phyloP scores from a whole-genome alignment of 306 rosid genomes.

The Ammopiptanthus mongolicus region DNA sequence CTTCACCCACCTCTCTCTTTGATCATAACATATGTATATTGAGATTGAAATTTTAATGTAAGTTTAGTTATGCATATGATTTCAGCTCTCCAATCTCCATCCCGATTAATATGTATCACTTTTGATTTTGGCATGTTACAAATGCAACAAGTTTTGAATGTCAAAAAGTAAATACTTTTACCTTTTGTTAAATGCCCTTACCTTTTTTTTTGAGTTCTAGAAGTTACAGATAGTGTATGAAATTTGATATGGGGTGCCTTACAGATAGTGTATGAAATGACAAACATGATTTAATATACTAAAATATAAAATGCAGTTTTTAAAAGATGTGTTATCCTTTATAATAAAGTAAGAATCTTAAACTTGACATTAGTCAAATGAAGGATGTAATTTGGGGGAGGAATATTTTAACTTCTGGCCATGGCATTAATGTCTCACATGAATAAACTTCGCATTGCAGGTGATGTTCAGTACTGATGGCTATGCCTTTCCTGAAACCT shows the following conservation, averaged over 20 bases:
- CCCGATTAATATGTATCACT: background rate
- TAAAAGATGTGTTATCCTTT: background rate
- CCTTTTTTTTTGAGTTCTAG: background rate
- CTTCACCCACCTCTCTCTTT: background rate
- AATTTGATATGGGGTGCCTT: too few relatives aligned
- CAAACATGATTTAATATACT: background rate
- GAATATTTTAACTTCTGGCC: background rate
- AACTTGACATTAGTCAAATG: background rate
- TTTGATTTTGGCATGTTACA: background rate
- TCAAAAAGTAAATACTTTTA: background rate
- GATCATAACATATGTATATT: background rate
- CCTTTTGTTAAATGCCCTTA: background rate
- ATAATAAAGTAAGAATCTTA: background rate
- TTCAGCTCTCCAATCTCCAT: background rate
- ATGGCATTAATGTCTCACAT: slow-evolving; percentile 12
- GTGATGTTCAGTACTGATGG: slow-evolving; percentile 96
- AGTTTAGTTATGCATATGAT: background rate
- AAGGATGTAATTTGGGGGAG: background rate
- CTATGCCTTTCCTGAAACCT: slow-evolving; percentile 77
- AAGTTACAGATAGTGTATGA: background rate
- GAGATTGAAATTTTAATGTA: background rate
- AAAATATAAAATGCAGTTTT: background rate
- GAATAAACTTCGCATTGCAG: slow-evolving; percentile 53
- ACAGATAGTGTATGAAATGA: background rate
- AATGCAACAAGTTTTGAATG: background rate